Percentiles rank a stretch among this genome's conserved stretches.
phyloP scores from a whole-genome alignment of 768 basidiomycete genomes.

The Hericium coralloides region DNA sequence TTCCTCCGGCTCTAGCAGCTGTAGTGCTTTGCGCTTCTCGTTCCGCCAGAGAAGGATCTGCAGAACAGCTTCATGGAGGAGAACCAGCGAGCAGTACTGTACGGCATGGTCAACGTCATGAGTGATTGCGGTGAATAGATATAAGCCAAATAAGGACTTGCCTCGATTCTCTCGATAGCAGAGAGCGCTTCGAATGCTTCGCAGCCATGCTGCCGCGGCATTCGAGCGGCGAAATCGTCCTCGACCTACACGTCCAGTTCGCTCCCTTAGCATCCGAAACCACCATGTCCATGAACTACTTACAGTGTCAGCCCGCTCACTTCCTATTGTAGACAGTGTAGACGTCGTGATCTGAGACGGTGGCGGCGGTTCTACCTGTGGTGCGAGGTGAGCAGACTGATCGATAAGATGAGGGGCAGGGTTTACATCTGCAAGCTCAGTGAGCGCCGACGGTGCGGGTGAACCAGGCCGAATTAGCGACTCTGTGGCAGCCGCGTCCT shows the following conservation, averaged over 20 bases:
- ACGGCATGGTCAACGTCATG: neutral
- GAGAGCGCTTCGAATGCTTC: constrained; percentile 11
- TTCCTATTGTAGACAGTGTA: neutral
- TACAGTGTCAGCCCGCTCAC: too few species aligned
- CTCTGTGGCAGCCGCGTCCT: neutral
- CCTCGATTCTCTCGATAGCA: constrained; percentile 12
- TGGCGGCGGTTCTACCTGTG: neutral
- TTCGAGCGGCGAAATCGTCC: neutral
- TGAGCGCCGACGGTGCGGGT: neutral
- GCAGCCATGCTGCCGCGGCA: neutral
- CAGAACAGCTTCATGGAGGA: constrained; percentile 64
- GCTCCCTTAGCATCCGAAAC: neutral
- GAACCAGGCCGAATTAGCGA: neutral
- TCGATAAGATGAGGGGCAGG: neutral
- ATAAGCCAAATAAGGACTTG: neutral
- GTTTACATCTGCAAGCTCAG: neutral
- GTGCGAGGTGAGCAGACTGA: neutral
- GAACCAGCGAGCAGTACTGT: constrained; percentile 65
- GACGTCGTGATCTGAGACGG: neutral
- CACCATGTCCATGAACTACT: too few species aligned
- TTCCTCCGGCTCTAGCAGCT: constrained; percentile 44
- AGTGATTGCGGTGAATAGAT: neutral
- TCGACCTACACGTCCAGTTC: neutral
- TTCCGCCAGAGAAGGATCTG: constrained; percentile 70
- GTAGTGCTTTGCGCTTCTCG: constrained; percentile 43